Evolutionary conservation across 768 basidiomycete species (phyloP), one percentile per base, ranked within the genome.

Genomic region (Amanita pseudoporphyria): DNA sequence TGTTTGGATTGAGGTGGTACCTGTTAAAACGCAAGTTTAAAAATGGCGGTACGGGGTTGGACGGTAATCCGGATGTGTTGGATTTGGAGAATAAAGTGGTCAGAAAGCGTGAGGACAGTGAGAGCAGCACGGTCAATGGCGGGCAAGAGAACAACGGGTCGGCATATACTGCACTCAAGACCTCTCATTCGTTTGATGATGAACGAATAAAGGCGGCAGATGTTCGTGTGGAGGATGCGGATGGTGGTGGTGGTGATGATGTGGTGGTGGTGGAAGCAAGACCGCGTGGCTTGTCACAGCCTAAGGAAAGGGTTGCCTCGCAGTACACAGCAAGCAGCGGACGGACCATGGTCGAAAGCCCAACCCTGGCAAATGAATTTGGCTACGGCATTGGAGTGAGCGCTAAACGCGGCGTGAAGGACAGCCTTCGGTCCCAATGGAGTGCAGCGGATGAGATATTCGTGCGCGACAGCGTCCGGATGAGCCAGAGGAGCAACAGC

Each of bases 1-100:
- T 86, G 21, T 87, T 87, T 55, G 70, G 63, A 1, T 12, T 76
- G 36, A 66, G 84, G 31, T 84, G 76, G 71, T 63, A 75, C 47
- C 28, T 77, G 39, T 61, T 62, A 46, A 53, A 57, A 43, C 52
- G 59, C 53, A 49, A 45, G 31, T 54, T 53, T 40, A 53, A 54
- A n/a, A 56, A 52, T 1, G 58, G 45, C 5, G 47, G 33, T 35
- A 47, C 36, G 9, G 58, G 32, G 14, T 43, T 54, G 22, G 47
- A 42, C 1, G 47, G 35, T 21, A 53, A 30, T 16, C 31, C 21
- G 30, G 38, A 33, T 49, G 35, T n/a, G 22, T 22, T 21, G 36
- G 47, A 14, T 26, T 12, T 2, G 47, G 33, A 18, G 22, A 10
- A 28, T 28, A 28, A 28, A 28, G 7, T 7, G 3, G 4, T 35